Evolutionary conservation across 495 filamentous ascomycete genomes (phyloP).

Genomic region (Hypoxylon trugodes): DNA sequence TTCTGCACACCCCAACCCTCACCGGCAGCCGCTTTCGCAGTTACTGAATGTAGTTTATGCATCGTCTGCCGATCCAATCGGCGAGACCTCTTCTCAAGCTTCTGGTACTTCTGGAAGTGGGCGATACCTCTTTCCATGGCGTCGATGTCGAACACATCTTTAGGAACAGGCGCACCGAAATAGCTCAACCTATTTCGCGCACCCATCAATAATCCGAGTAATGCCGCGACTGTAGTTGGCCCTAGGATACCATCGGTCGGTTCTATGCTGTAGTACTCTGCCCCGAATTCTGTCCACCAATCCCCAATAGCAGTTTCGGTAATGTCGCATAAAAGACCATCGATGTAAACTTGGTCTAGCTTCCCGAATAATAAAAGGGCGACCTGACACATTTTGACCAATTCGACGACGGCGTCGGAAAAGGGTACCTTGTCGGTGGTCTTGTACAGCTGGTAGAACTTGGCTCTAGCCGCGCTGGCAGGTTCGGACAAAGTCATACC

Average conservation of each 20-base stretch:
- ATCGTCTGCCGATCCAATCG: conserved; percentile 85
- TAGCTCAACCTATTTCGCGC: conserved; percentile 87
- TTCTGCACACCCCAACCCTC: conserved; percentile 79
- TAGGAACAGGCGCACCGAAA: conserved; percentile 79
- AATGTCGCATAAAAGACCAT: conserved; percentile 90
- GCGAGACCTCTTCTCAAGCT: conserved; percentile 75
- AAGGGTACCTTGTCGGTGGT: conserved; percentile 82
- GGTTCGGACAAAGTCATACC: conserved; percentile 82
- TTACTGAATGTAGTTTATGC: conserved; percentile 77
- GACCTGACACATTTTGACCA: conserved; percentile 92
- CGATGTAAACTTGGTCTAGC: conserved; percentile 86
- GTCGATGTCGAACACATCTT: conserved; percentile 90
- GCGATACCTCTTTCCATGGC: conserved; percentile 82
- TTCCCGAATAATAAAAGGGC: conserved; percentile 90
- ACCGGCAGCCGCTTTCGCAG: conserved; percentile 85
- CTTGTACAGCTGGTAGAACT: conserved; percentile 90
- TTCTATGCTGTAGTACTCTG: conserved; percentile 88
- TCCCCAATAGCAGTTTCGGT: conserved; percentile 90
- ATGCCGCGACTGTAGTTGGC: conserved; percentile 87
- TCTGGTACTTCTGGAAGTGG: conserved; percentile 89
- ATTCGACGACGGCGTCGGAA: conserved; percentile 79
- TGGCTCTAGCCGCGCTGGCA: conserved; percentile 81
- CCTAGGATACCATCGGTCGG: conserved; percentile 91
- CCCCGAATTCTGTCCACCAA: conserved; percentile 96
- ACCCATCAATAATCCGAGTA: conserved; percentile 88